Percentiles rank a stretch among this genome's conserved stretches.
Conservation (phyloP, 768 basidiomycete genomes). For the Suillus occidentalis region DNA sequence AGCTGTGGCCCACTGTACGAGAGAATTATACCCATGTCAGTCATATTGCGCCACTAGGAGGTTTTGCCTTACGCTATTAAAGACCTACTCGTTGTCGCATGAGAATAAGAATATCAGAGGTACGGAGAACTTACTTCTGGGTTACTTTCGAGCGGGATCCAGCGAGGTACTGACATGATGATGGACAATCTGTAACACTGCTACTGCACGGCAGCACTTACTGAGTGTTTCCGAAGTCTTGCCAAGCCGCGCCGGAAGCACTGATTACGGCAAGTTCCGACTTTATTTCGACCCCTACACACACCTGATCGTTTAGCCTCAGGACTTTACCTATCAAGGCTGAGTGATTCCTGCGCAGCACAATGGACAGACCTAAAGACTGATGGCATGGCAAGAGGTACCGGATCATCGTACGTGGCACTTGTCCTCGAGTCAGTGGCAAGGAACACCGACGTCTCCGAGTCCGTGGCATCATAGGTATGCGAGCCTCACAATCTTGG, state of each 20-base stretch:
- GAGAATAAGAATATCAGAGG: slow-evolving; percentile 8
- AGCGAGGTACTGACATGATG: slow-evolving; percentile 38
- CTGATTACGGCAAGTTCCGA: not conserved
- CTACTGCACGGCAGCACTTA: not conserved
- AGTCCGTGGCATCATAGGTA: not conserved
- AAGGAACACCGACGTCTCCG: not conserved
- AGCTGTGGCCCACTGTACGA: slow-evolving; percentile 61
- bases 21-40: not conserved
- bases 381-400: not conserved
- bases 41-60: not conserved
- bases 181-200: slow-evolving; percentile 5
- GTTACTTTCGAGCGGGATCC: slow-evolving; percentile 84
- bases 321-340: not conserved
- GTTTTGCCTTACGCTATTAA: slow-evolving; percentile 27
- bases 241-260: not conserved
- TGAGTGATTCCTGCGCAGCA: not conserved
- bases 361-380: not conserved
- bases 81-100: slow-evolving; percentile 23
- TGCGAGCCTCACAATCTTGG: not conserved
- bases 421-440: not conserved
- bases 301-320: not conserved
- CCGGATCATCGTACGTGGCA: not conserved
- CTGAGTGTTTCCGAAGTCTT: not conserved
- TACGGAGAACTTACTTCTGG: slow-evolving; percentile 42
- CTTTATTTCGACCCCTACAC: not conserved